Evolutionary conservation across 1,284 basidiomycete genomes (phyloP), one percentile per base, ranked within the genome.

Genomic region (Mycena citricolor): DNA sequence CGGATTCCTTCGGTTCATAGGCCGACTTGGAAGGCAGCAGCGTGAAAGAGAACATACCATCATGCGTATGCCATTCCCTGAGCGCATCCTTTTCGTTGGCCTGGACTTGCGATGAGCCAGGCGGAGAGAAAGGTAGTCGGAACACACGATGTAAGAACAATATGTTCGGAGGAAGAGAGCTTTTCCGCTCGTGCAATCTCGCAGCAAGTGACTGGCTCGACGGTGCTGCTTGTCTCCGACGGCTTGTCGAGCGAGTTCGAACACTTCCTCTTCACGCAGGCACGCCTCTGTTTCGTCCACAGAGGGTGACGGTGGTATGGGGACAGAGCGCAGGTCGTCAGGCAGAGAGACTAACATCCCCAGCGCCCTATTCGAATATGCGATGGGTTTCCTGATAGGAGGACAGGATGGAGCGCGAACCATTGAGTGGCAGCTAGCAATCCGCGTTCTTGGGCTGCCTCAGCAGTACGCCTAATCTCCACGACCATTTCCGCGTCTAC

Each of bases 161-260:
- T 98, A 98, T 25, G 85, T 69, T 34, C 76, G 74, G 54, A 98
- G 60, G 63, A 97, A 98, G 14, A 72, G 71, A 1, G 86, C 84
- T 56, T 86, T 87, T 22, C 80, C 68, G 51, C 86, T 85, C 53
- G 63, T 75, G 54, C 83, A 85, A 13, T 72, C 68, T 33, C 70
- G 68, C 32, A 97, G 66, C 41, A 81, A 66, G 54, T 83, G 77
- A 6, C 79, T 77, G 22, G 85, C 90, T 24, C 47, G 51, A 25
- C 43, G 25, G 21, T 49, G 40, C 44, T 52, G 51, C 30, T 52
- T 52, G 37, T 52, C 51, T 23, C 49, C 47, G 8, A 52, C 92
- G 76, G 42, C 82, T 72, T 57, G 87, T 86, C 61, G 98, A 91
- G 56, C 86, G 84, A 21, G 81, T 71, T 53, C 91, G 82, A 56